Evolutionary conservation across 2,329 filamentous ascomycete species (phyloP), one percentile per base, ranked within the genome.

Genomic region (Coniochaeta sp.): DNA sequence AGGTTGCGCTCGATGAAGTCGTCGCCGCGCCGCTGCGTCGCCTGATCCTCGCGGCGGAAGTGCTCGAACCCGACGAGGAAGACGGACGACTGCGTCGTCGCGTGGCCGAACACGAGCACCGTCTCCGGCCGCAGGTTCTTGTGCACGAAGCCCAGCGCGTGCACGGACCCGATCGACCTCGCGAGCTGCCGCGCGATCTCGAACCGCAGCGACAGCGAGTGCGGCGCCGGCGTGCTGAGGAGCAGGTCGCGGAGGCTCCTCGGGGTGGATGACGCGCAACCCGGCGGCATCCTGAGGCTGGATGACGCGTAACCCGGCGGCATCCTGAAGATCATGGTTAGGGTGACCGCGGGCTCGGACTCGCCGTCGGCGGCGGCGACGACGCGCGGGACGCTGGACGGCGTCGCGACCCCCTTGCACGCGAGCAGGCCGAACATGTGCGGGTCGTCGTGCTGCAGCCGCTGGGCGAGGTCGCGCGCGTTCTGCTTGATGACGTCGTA

Each of bases 31-130:
- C 63, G 65, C 4, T 65, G 22, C 0, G 77, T 77, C 4, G 62
- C 47, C 0, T 65, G 70, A 16, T 74, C 69, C 1, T 68, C 72
- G 0, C 55, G 58, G 1, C 78, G 74, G 55, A 81, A 70, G 0
- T 68, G 66, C 54, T 79, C 73, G 59, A 81, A 81, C 0, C 80
- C 79, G 6, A 79, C 62, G 0, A 82, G 71, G 56, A 75, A 80
- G 19, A 47, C 42, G 3, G 42, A 22, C n/a, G n/a, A 19, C 17
- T 44, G 22, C 12, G 22, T 10, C 19, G 4, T 3, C 19, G 10
- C 24, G 10, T 54, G 32, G 26, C 38, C 26, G n/a, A 65, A 62
- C 14, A 34, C 4, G 14, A 65, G 22, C 22, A 62, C 55, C 9
- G 42, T 60, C 19, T 66, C 64, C 2, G 63, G 64, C 10, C 64